A percentile compares a stretch with the other conserved stretches of the same genome.
These are phyloP conservation scores for Azolla pinnata DNA, from an alignment of 75 land plant genomes.

Conservation along the genomic window DNA sequence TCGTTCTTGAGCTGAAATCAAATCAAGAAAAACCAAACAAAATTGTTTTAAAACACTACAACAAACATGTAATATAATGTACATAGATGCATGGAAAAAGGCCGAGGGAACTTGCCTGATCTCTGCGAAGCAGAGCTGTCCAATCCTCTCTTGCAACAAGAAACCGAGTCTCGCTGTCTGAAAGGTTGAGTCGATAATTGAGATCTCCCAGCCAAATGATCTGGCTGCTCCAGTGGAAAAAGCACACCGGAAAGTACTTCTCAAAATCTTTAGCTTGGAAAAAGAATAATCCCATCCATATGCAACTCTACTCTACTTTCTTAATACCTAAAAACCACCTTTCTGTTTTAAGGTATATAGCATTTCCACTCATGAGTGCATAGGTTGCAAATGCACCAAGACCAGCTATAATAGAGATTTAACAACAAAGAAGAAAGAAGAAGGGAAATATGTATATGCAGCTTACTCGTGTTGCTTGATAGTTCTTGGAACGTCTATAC, in stretches of 20 bases:
- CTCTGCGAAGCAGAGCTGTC: conserved; percentile 62
- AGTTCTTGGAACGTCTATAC: conserved; percentile 51
- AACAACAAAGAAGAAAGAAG: too few species aligned
- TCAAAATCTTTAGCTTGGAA: too few species aligned
- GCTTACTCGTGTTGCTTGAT: conserved; percentile 88
- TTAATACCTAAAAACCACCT: too few species aligned
- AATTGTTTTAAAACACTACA: background rate
- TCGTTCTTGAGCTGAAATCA: conserved; percentile 43
- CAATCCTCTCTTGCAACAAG: conserved; percentile 72
- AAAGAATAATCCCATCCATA: too few species aligned
- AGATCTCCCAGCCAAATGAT: conserved; percentile 94
- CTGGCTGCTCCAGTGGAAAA: too few species aligned
- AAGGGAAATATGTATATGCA: too few species aligned
- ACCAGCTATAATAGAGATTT: background rate
- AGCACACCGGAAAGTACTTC: too few species aligned
- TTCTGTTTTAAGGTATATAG: too few species aligned
- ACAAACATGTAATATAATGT: background rate
- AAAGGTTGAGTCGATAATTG: conserved; percentile 73
- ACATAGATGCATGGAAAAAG: background rate
- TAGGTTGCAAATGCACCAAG: background rate
- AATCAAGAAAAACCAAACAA: conserved; percentile 2
- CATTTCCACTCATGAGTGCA: background rate
- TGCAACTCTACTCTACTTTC: too few species aligned
- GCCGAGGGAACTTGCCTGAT: conserved; percentile 43
- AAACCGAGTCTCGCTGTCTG: conserved; percentile 55